These are phyloP conservation scores for Yarrowia keelungensis DNA, from an alignment of 805 yeast species.

Conservation along the genomic window DNA sequence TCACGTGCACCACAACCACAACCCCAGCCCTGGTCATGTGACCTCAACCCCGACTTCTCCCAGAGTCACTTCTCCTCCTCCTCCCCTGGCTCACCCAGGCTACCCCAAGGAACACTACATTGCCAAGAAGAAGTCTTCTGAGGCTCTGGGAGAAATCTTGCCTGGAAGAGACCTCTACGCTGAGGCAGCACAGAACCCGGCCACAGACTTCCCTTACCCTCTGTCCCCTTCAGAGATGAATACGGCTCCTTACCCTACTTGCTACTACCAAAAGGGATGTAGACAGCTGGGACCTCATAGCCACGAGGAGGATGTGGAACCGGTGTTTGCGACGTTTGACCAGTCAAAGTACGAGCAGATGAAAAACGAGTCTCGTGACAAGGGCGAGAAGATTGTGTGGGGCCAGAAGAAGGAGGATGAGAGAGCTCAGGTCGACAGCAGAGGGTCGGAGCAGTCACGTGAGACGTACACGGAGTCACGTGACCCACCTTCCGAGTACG, in stretches of 20 bases:
- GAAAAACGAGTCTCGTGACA: neutral
- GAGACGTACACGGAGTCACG: neutral
- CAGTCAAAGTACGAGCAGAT: constrained; percentile 3
- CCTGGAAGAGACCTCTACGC: constrained; percentile 2
- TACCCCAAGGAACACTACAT: constrained; percentile 25
- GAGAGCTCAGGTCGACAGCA: neutral
- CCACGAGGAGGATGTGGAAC: neutral
- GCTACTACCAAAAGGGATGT: constrained; percentile 11
- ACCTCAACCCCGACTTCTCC: neutral
- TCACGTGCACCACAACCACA: neutral
- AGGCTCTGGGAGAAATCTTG: neutral
- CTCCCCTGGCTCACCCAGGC: constrained; percentile 8
- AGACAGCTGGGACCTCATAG: constrained; percentile 5
- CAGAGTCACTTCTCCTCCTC: neutral
- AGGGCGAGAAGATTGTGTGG: neutral
- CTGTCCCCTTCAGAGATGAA: neutral
- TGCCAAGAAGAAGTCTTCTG: neutral
- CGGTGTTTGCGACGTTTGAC: neutral
- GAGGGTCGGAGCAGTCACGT: neutral
- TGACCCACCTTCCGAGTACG: no score
- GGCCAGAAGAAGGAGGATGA: neutral
- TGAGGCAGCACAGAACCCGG: neutral
- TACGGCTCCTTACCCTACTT: constrained; percentile 16
- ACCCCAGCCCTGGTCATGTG: neutral
- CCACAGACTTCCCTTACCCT: constrained; percentile 10